Evolutionary conservation across 2,329 filamentous ascomycete species (phyloP).

Genomic region (Ophiostoma perfectum): DNA sequence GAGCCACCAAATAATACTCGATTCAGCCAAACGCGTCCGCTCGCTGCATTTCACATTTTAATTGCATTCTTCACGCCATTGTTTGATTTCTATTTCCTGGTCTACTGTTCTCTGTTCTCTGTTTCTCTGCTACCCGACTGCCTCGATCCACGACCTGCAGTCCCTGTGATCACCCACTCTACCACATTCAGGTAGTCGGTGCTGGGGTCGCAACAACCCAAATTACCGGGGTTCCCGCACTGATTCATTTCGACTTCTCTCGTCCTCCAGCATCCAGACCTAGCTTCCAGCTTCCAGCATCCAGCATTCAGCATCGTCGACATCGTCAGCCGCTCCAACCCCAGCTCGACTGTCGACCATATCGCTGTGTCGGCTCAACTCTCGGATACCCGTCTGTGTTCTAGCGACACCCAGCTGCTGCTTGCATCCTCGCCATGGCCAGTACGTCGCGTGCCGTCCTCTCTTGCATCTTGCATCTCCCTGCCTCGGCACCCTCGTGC

Average conservation of each 20-base stretch:
- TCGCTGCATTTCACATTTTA: neutral
- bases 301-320: neutral
- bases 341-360: neutral
- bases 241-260: neutral
- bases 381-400: neutral
- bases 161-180: neutral
- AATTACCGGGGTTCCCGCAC: slow-evolving; percentile 11
- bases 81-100: neutral
- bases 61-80: slow-evolving; percentile 1
- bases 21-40: neutral
- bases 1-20: neutral
- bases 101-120: no score
- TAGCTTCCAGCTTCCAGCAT: neutral
- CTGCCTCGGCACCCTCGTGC: neutral
- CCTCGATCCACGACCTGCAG: neutral
- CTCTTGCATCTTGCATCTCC: neutral
- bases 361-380: neutral
- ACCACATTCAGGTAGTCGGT: neutral
- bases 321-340: neutral
- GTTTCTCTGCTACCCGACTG: no score
- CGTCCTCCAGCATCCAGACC: neutral
- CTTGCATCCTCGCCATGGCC: slow-evolving; percentile 3
- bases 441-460: neutral
- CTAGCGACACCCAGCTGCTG: neutral
- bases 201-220: slow-evolving; percentile 2